Percentiles rank a stretch among this genome's conserved stretches.
These are phyloP conservation scores for Arthrobotrys conoides DNA, from an alignment of 2,329 filamentous ascomycete genomes.

Conservation along the genomic window DNA sequence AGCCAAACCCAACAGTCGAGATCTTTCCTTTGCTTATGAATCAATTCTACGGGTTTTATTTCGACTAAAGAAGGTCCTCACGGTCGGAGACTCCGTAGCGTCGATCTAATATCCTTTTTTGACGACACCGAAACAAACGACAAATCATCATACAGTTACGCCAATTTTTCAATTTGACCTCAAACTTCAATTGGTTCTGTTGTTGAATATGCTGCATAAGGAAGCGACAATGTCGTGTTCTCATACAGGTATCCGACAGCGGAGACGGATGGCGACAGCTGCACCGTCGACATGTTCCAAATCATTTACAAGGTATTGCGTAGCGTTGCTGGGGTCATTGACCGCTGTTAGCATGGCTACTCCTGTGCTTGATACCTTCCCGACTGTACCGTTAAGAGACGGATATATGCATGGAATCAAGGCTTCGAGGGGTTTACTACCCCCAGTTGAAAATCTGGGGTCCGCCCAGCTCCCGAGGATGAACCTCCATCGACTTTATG, in stretches of 20 bases:
- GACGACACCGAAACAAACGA: neutral
- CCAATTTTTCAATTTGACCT: neutral
- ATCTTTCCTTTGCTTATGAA: slow-evolving; percentile 39
- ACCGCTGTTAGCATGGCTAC: slow-evolving; percentile 36
- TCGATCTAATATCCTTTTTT: slow-evolving; percentile 21
- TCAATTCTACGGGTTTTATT: slow-evolving; percentile 24
- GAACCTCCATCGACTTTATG: slow-evolving; percentile 27
- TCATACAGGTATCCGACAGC: slow-evolving; percentile 17
- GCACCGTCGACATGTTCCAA: slow-evolving; percentile 40
- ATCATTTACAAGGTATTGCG: slow-evolving; percentile 57
- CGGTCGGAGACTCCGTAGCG: slow-evolving; percentile 39
- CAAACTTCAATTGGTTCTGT: slow-evolving; percentile 33
- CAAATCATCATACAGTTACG: slow-evolving; percentile 35
- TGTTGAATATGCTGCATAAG: slow-evolving; percentile 18
- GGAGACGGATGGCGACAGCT: slow-evolving; percentile 37
- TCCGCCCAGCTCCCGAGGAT: neutral
- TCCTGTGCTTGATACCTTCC: slow-evolving; percentile 23
- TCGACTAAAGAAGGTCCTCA: slow-evolving; percentile 28
- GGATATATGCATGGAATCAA: slow-evolving; percentile 16
- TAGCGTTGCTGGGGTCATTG: slow-evolving; percentile 56
- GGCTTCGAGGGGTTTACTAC: slow-evolving; percentile 19
- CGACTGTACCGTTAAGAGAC: slow-evolving; percentile 7
- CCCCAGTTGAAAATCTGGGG: slow-evolving; percentile 17
- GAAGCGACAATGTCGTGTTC: slow-evolving; percentile 18
- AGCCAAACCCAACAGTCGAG: neutral